phyloP scores from a whole-genome alignment of 352 stramenopile genomes.

The Nothophytophthora sp. region DNA sequence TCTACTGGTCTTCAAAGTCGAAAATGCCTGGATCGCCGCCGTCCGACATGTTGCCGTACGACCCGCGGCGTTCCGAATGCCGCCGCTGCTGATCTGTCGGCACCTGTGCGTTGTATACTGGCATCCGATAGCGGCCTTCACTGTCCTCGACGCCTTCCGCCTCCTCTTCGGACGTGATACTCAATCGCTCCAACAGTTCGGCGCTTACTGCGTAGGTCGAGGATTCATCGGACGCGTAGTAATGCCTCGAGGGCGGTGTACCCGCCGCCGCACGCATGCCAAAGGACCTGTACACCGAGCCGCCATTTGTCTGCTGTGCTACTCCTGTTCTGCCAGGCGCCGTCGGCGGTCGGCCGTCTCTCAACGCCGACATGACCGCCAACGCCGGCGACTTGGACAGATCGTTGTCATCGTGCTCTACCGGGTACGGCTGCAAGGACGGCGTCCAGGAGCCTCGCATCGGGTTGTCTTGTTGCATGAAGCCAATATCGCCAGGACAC shows the following conservation, averaged over 20 bases:
- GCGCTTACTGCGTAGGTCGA: slow-evolving; percentile 32
- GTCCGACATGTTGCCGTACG: slow-evolving; percentile 53
- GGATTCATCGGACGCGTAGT: slow-evolving; percentile 32
- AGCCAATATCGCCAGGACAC: slow-evolving; percentile 67
- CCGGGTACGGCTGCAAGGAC: slow-evolving; percentile 19
- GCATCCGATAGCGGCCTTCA: slow-evolving; percentile 26
- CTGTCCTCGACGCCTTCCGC: slow-evolving; percentile 22
- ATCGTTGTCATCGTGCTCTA: slow-evolving; percentile 60
- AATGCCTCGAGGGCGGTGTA: slow-evolving; percentile 25
- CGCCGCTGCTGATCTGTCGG: slow-evolving; percentile 24
- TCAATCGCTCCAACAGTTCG: slow-evolving; percentile 37
- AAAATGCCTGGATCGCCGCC: slow-evolving; percentile 63
- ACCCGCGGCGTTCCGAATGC: slow-evolving; percentile 43
- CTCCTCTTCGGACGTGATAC: slow-evolving; percentile 36
- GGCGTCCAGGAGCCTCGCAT: slow-evolving; percentile 45
- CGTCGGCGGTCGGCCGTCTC: slow-evolving; percentile 30
- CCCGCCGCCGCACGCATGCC: slow-evolving; percentile 8
- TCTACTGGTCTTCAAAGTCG: slow-evolving; percentile 77
- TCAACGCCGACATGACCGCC: slow-evolving; percentile 62
- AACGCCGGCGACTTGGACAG: slow-evolving; percentile 70
- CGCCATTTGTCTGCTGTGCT: slow-evolving; percentile 18
- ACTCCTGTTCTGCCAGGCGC: slow-evolving; percentile 9
- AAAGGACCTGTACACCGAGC: slow-evolving; percentile 24
- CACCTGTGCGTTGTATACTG: slow-evolving; percentile 16
- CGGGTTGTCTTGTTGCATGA: slow-evolving; percentile 40